These are phyloP conservation scores for Schizochytrium sp. DNA, from an alignment of 108 stramenopile genomes.

Conservation along the genomic window DNA sequence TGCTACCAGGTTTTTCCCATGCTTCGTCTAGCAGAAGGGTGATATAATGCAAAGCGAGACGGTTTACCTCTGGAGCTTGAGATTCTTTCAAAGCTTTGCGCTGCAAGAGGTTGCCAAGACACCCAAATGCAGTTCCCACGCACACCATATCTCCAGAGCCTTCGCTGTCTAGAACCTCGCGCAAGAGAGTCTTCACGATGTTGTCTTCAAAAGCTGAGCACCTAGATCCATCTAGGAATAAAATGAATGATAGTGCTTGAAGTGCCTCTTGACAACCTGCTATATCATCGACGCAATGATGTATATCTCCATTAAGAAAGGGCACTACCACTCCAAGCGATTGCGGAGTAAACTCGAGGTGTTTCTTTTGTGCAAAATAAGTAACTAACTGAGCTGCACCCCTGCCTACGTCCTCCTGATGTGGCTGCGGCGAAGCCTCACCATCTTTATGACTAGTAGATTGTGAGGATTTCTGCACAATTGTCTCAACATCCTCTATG, in stretches of 20 bases:
- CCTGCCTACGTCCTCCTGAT: neutral
- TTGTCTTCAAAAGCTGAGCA: slow-evolving; percentile 31
- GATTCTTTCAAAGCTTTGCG: neutral
- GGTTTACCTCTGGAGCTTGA: neutral
- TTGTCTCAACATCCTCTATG: too few species aligned
- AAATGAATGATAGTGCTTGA: slow-evolving; percentile 33
- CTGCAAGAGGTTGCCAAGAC: slow-evolving; percentile 24
- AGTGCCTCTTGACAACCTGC: neutral
- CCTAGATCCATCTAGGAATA: neutral
- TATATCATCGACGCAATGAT: neutral
- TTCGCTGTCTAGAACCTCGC: neutral
- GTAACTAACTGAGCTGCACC: neutral
- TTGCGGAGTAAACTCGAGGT: neutral
- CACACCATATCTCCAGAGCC: neutral
- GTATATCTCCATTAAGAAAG: neutral
- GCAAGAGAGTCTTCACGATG: neutral
- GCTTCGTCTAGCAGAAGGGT: neutral
- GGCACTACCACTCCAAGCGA: neutral
- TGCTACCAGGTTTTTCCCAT: neutral
- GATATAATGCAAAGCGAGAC: neutral
- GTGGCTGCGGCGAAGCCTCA: too few species aligned
- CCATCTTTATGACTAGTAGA: too few species aligned
- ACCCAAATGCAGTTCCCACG: neutral
- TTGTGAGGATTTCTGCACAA: too few species aligned
- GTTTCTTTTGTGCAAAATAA: slow-evolving; percentile 33